Conservation (phyloP, 108 stramenopile species). For the Licmophora abbreviata region DNA sequence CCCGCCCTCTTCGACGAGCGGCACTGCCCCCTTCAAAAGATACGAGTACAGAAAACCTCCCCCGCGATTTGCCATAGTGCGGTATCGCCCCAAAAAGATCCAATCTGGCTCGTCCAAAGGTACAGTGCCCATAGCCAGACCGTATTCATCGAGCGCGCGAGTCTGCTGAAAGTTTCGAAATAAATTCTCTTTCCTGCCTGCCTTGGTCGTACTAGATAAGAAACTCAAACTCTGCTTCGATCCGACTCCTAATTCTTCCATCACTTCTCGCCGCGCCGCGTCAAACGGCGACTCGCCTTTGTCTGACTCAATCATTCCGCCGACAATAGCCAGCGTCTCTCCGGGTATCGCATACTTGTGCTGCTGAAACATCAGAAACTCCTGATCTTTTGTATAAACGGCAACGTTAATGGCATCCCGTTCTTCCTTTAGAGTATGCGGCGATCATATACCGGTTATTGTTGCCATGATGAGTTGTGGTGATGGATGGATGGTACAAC, state of each 20-base stretch:
- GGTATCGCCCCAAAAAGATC: constrained; percentile 42
- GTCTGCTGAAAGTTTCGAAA: constrained; percentile 2
- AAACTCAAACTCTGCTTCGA: constrained; percentile 11
- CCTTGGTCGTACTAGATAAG: background rate
- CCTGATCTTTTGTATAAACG: constrained; percentile 25
- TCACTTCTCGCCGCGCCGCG: constrained; percentile 42
- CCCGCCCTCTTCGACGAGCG: constrained; percentile 22
- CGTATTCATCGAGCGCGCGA: constrained; percentile 11
- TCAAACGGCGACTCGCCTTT: constrained; percentile 37
- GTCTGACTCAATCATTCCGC: constrained; percentile 55
- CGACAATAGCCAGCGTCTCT: constrained; percentile 30
- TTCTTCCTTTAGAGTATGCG: too few species aligned
- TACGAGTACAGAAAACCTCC: constrained; percentile 50
- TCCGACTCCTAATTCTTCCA: constrained; percentile 51
- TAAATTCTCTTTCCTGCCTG: background rate
- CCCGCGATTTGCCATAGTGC: constrained; percentile 56
- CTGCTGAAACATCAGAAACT: constrained; percentile 43
- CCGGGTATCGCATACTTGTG: constrained; percentile 51
- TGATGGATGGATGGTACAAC: too few species aligned
- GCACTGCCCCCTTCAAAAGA: constrained; percentile 44
- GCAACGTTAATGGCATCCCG: constrained; percentile 43
- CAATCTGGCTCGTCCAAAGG: constrained; percentile 28
- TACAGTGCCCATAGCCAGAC: constrained; percentile 10
- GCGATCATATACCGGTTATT: too few species aligned
- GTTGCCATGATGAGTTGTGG: too few species aligned